A percentile compares a stretch with the other conserved stretches of the same genome.
Evolutionary conservation across 2,329 filamentous ascomycete genomes (phyloP).

Genomic region (Alternaria ventricosa): DNA sequence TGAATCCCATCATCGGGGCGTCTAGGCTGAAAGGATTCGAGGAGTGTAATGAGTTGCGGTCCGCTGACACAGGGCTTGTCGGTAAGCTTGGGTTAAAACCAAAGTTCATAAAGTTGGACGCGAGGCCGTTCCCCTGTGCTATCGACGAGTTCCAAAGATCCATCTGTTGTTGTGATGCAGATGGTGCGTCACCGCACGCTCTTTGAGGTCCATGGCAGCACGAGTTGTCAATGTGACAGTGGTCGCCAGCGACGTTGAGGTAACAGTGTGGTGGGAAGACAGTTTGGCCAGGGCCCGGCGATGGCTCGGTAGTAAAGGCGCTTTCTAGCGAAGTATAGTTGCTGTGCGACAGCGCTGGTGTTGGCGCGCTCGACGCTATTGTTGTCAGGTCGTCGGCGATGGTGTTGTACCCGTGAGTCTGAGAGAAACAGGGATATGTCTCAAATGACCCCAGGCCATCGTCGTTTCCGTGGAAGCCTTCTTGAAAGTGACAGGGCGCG

Average conservation of each 20-base stretch:
- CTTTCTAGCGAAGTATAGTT: conserved; percentile 43
- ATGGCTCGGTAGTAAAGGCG: conserved; percentile 35
- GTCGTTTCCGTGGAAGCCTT: conserved; percentile 32
- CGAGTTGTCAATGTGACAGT: conserved; percentile 46
- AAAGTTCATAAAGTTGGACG: conserved; percentile 34
- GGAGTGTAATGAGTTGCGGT: conserved; percentile 19
- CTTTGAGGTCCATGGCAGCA: conserved; percentile 42
- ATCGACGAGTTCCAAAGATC: conserved; percentile 38
- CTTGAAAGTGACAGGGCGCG: conserved; percentile 44
- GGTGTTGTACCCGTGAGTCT: conserved; percentile 25
- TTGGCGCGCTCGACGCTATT: conserved; percentile 34
- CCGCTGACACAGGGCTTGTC: conserved; percentile 26
- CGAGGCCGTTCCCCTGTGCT: conserved; percentile 34
- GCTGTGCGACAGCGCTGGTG: conserved; percentile 40
- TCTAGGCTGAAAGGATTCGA: conserved; percentile 24
- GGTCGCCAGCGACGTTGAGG: conserved; percentile 38
- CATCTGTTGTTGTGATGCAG: conserved; percentile 31
- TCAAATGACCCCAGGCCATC: conserved; percentile 33
- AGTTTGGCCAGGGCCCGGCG: conserved; percentile 28
- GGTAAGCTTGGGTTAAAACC: conserved; percentile 30
- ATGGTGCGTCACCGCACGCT: conserved; percentile 38
- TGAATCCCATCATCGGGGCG: conserved; percentile 27
- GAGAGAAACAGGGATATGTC: conserved; percentile 41
- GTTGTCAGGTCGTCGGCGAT: conserved; percentile 24
- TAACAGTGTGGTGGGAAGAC: conserved; percentile 31